phyloP scores from a whole-genome alignment of 805 yeast genomes.

The Lipomyces orientalis region DNA sequence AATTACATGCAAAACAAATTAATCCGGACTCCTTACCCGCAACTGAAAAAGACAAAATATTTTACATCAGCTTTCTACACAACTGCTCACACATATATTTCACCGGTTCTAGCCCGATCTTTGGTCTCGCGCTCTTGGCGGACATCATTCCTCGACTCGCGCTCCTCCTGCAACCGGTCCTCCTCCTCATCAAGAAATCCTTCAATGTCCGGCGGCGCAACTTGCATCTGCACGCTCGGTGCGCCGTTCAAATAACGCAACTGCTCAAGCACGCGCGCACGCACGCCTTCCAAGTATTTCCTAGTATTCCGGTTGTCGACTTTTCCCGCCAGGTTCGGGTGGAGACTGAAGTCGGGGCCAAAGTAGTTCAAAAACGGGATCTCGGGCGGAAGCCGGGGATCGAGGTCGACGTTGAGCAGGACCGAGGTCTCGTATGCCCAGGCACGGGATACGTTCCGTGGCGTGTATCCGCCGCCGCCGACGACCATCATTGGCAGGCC shows the following conservation, averaged over 20 bases:
- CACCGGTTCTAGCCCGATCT: conserved; percentile 39
- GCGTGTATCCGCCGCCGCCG: conserved; percentile 99
- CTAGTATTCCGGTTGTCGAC: conserved; percentile 86
- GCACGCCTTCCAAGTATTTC: conserved; percentile 79
- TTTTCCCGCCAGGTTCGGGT: conserved; percentile 79
- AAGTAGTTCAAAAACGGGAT: conserved; percentile 82
- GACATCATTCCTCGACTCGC: conserved; percentile 36
- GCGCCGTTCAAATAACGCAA: conserved; percentile 84
- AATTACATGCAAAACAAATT: neutral
- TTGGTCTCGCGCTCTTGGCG: conserved; percentile 30
- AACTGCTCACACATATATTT: conserved; percentile 26
- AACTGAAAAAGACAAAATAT: neutral
- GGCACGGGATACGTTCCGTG: conserved; percentile 92
- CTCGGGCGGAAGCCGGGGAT: conserved; percentile 72
- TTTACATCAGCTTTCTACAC: conserved; percentile 1
- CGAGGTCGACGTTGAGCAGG: conserved; percentile 76
- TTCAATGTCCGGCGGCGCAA: conserved; percentile 72
- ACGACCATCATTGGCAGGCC: conserved; percentile 89
- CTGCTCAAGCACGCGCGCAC: conserved; percentile 77
- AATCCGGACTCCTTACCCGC: conserved; percentile 1
- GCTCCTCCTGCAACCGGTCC: conserved; percentile 44
- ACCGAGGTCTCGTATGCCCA: conserved; percentile 96
- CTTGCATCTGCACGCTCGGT: conserved; percentile 91
- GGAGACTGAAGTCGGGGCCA: conserved; percentile 89
- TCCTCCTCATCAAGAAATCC: conserved; percentile 50